Evolutionary conservation across 495 filamentous ascomycete genomes (phyloP).

Genomic region (Diplogelasinospora grovesii): DNA sequence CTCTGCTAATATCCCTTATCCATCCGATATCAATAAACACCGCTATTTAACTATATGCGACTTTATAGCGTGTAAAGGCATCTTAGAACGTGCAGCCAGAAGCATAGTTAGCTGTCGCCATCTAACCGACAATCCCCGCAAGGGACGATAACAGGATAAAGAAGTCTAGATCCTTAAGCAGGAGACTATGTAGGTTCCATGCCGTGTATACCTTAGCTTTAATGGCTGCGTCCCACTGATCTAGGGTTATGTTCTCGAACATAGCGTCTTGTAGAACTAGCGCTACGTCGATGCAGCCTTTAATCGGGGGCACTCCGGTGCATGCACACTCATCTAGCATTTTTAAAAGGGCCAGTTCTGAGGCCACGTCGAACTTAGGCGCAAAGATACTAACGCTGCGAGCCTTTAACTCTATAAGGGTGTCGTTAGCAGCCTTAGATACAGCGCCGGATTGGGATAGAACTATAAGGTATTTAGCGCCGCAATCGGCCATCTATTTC

Average conservation of each 20-base stretch:
- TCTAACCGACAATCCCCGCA: constrained; percentile 47
- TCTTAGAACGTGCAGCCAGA: too few species aligned
- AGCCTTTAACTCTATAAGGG: too few species aligned
- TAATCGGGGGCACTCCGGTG: too few species aligned
- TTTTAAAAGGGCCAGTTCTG: too few species aligned
- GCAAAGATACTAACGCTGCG: too few species aligned
- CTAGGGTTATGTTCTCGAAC: constrained; percentile 39
- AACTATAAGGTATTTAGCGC: background rate
- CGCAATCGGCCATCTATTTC: background rate
- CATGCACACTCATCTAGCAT: too few species aligned
- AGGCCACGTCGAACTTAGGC: too few species aligned
- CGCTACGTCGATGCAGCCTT: too few species aligned
- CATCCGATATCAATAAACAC: constrained; percentile 43
- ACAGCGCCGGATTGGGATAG: background rate
- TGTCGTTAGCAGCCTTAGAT: background rate
- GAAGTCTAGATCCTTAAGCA: constrained; percentile 46
- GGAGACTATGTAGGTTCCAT: constrained; percentile 23
- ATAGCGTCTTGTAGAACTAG: constrained; percentile 44
- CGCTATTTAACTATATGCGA: constrained; percentile 26
- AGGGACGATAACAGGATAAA: constrained; percentile 55
- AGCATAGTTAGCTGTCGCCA: too few species aligned
- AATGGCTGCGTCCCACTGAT: constrained; percentile 34
- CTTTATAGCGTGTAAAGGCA: constrained; percentile 34
- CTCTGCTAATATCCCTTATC: constrained; percentile 30
- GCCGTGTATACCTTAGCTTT: constrained; percentile 40